Evolutionary conservation across 1,284 basidiomycete genomes (phyloP).

Genomic region (Malassezia sp.): DNA sequence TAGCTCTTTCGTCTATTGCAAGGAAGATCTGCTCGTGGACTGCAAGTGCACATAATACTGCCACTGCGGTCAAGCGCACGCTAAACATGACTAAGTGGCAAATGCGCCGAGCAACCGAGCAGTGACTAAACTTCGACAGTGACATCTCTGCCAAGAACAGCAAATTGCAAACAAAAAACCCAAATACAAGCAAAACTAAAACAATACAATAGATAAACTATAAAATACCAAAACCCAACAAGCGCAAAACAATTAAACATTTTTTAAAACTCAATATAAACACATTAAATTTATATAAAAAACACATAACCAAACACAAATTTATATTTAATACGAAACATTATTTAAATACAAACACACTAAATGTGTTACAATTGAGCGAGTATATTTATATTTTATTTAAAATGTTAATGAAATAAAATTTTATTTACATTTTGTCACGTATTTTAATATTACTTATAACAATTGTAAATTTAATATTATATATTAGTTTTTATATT

Average conservation of each 20-base stretch:
- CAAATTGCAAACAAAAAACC: too few species aligned
- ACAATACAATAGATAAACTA: background rate
- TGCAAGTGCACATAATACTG: too few species aligned
- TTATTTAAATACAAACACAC: background rate
- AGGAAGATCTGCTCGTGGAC: too few species aligned
- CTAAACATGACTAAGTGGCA: too few species aligned
- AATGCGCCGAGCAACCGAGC: too few species aligned
- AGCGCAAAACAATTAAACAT: background rate
- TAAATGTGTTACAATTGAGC: slow-evolving; percentile 2
- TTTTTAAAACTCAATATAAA: background rate
- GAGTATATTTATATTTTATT: slow-evolving; percentile 2
- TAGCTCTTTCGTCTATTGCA: too few species aligned
- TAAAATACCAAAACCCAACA: background rate
- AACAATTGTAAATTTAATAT: background rate
- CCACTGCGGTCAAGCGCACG: too few species aligned
- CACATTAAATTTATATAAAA: background rate
- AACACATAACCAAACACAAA: background rate
- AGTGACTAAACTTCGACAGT: too few species aligned
- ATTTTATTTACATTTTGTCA: background rate
- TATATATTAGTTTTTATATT: background rate
- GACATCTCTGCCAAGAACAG: too few species aligned
- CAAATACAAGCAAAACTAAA: background rate
- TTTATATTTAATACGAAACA: background rate
- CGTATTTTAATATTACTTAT: background rate
- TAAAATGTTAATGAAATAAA: background rate